phyloP scores from a whole-genome alignment of 2,329 filamentous ascomycete species.

The Colletotrichum lupini region DNA sequence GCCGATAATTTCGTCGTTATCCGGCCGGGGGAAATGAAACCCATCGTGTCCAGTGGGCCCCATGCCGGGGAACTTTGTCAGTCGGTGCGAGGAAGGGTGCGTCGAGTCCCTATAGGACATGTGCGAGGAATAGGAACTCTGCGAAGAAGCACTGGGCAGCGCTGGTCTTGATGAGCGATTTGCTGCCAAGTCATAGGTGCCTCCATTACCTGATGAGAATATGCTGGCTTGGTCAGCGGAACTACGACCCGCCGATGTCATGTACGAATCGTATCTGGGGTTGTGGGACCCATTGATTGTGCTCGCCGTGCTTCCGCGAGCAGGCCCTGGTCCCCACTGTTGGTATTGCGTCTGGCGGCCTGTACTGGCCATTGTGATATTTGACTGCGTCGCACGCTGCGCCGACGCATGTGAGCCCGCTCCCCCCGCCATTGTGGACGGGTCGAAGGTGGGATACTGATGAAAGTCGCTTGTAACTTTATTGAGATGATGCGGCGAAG shows the following conservation, averaged over 20 bases:
- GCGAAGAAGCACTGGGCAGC: constrained; percentile 66
- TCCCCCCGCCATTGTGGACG: constrained; percentile 58
- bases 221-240: constrained; percentile 66
- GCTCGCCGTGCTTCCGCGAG: constrained; percentile 65
- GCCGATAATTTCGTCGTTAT: constrained; percentile 86
- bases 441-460: constrained; percentile 84
- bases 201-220: constrained; percentile 68
- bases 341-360: constrained; percentile 81
- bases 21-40: constrained; percentile 76
- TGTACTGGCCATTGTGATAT: constrained; percentile 77
- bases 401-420: constrained; percentile 69
- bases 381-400: constrained; percentile 65
- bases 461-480: constrained; percentile 84
- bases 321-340: constrained; percentile 72
- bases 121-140: constrained; percentile 63
- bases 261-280: constrained; percentile 73
- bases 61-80: constrained; percentile 62
- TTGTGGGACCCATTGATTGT: constrained; percentile 62
- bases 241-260: constrained; percentile 67
- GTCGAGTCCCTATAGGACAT: constrained; percentile 45
- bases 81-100: constrained; percentile 66
- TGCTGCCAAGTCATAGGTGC: constrained; percentile 52
- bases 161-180: constrained; percentile 63
- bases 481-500: constrained; percentile 85
- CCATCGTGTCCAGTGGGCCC: constrained; percentile 54